These are phyloP conservation scores for Puccinia triticina DNA, from an alignment of 1,284 basidiomycete species.

Conservation along the genomic window DNA sequence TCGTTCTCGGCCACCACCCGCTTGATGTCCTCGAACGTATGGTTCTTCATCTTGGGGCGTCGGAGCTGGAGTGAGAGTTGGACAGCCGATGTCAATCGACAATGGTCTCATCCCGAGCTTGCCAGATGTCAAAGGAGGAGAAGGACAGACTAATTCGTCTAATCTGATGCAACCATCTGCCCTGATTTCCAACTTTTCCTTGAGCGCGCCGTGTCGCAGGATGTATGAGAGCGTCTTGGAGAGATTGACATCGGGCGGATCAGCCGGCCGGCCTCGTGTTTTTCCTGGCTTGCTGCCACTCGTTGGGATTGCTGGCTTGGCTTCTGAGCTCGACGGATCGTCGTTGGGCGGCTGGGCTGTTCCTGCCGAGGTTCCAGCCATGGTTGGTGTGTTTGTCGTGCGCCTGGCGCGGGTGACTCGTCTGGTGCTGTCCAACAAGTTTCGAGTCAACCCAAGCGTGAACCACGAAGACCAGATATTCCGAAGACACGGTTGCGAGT, in stretches of 20 bases:
- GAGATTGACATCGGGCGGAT: conserved; percentile 64
- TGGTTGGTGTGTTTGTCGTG: neutral
- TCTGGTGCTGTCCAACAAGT: too few relatives aligned
- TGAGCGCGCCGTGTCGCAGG: conserved; percentile 77
- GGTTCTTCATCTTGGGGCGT: conserved; percentile 65
- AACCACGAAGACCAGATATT: too few relatives aligned
- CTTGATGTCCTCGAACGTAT: conserved; percentile 69
- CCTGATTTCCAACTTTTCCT: conserved; percentile 73
- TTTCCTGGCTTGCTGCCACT: conserved; percentile 19
- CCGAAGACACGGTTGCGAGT: too few relatives aligned
- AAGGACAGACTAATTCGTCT: conserved; percentile 67
- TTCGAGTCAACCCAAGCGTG: too few relatives aligned
- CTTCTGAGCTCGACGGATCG: neutral
- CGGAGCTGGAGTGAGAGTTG: conserved; percentile 62
- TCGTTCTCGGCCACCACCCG: conserved; percentile 73
- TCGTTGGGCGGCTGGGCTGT: neutral
- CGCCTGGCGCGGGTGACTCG: too few relatives aligned
- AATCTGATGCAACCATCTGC: conserved; percentile 78
- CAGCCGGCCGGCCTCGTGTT: conserved; percentile 59
- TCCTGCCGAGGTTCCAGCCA: neutral
- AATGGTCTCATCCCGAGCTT: too few relatives aligned
- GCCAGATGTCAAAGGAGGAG: too few relatives aligned
- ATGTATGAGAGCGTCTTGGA: conserved; percentile 83
- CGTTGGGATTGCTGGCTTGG: neutral
- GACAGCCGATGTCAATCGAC: neutral